phyloP scores from a whole-genome alignment of 805 yeast genomes.

The Ogataea naganishii region DNA sequence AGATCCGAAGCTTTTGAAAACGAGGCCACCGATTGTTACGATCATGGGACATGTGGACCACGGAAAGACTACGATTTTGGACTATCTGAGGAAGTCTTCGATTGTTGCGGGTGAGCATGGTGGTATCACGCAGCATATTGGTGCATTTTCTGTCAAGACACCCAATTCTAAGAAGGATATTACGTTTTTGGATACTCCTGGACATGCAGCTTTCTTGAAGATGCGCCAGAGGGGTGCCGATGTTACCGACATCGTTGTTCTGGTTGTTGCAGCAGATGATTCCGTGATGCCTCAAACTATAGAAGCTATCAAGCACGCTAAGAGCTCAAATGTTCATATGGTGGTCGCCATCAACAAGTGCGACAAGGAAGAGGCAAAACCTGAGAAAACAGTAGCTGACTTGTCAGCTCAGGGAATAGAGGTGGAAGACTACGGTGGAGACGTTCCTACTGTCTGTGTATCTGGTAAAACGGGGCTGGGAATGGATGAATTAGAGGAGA shows the following conservation, averaged over 20 bases:
- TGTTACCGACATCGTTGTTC: constrained; percentile 82
- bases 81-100: constrained; percentile 74
- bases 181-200: constrained; percentile 94
- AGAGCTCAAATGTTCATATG: constrained; percentile 69
- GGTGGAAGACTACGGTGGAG: constrained; percentile 93
- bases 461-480: constrained; percentile 87
- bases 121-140: constrained; percentile 96
- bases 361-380: constrained; percentile 69
- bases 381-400: constrained; percentile 72
- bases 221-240: constrained; percentile 97
- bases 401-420: constrained; percentile 70
- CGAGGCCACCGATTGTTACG: constrained; percentile 90
- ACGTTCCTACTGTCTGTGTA: constrained; percentile 78
- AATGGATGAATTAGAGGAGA: constrained; percentile 85
- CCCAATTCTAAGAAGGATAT: constrained; percentile 66
- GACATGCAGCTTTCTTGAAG: constrained; percentile 93
- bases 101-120: constrained; percentile 84
- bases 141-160: constrained; percentile 87
- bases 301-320: constrained; percentile 92
- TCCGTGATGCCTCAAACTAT: constrained; percentile 96
- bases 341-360: constrained; percentile 92
- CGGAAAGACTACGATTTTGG: constrained; percentile 93
- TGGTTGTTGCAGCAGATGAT: constrained; percentile 96
- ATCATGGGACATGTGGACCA: constrained; percentile 99
- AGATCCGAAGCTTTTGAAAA: constrained; percentile 36